phyloP scores from a whole-genome alignment of 2,329 filamentous ascomycete species.

The Colletotrichum plurivorum region DNA sequence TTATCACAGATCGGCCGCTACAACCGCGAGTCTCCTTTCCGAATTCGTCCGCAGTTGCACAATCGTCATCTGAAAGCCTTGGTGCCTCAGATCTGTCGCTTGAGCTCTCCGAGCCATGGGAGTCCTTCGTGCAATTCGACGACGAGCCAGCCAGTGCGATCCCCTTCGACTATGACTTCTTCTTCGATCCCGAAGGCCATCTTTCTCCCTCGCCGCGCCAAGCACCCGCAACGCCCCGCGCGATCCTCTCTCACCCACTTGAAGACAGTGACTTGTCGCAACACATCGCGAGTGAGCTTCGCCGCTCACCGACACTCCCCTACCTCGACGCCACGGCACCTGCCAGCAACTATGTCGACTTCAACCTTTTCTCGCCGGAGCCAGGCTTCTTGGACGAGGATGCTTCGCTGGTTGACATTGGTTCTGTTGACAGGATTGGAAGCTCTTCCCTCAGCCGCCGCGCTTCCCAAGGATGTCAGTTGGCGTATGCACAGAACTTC shows the following conservation, averaged over 20 bases:
- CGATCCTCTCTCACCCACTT: constrained; percentile 44
- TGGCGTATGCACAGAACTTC: background rate
- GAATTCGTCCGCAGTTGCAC: constrained; percentile 37
- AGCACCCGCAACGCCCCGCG: constrained; percentile 51
- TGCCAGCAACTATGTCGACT: constrained; percentile 65
- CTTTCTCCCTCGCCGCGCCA: constrained; percentile 55
- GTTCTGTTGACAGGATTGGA: constrained; percentile 4
- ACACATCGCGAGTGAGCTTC: constrained; percentile 10
- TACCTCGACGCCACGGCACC: constrained; percentile 56
- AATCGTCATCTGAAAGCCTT: constrained; percentile 41
- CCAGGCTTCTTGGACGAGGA: constrained; percentile 66
- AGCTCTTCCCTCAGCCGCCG: background rate
- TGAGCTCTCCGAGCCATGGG: constrained; percentile 53
- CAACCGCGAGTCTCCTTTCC: background rate
- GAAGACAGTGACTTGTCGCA: constrained; percentile 2
- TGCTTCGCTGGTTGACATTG: constrained; percentile 49
- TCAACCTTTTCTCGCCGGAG: constrained; percentile 68
- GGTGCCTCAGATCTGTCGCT: constrained; percentile 38
- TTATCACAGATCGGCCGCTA: background rate
- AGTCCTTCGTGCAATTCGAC: constrained; percentile 63
- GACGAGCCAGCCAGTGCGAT: constrained; percentile 51
- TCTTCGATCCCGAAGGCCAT: constrained; percentile 58
- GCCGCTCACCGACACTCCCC: constrained; percentile 50
- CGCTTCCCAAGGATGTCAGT: background rate
- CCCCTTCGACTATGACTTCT: constrained; percentile 61